These are phyloP conservation scores for Centella asiatica DNA, from an alignment of 129 eudicot genomes.

Conservation along the genomic window DNA sequence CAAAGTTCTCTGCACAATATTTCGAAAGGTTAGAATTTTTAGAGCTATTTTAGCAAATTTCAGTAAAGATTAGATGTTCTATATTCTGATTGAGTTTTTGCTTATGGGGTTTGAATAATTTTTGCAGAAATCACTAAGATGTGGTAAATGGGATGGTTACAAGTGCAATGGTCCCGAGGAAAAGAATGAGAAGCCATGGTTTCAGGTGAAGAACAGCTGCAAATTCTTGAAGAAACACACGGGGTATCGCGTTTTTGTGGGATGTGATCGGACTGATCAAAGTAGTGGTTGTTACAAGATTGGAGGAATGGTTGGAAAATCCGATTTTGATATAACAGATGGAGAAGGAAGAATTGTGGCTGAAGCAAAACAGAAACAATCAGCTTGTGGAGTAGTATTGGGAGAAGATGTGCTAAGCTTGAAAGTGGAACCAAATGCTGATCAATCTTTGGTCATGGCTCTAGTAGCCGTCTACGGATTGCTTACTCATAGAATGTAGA, in stretches of 20 bases:
- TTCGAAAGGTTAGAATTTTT: slow-evolving; percentile 27
- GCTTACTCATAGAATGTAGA: slow-evolving; percentile 42
- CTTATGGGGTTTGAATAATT: not conserved
- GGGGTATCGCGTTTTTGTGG: slow-evolving; percentile 27
- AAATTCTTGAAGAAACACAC: slow-evolving; percentile 23
- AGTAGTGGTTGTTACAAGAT: slow-evolving; percentile 26
- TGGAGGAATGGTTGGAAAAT: slow-evolving; percentile 24
- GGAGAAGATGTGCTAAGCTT: slow-evolving; percentile 59
- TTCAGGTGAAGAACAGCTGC: slow-evolving; percentile 43
- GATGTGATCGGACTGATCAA: slow-evolving; percentile 14
- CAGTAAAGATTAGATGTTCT: not conserved
- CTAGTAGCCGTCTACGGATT: slow-evolving; percentile 56
- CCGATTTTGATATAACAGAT: slow-evolving; percentile 42
- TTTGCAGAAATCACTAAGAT: slow-evolving; percentile 37
- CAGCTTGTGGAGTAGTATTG: slow-evolving; percentile 44
- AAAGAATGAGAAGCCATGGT: slow-evolving; percentile 36
- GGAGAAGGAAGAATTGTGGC: slow-evolving; percentile 34
- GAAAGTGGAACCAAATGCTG: slow-evolving; percentile 49
- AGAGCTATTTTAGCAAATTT: not conserved
- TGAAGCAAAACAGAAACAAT: slow-evolving; percentile 39
- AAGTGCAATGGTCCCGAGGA: slow-evolving; percentile 17
- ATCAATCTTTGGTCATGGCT: slow-evolving; percentile 57
- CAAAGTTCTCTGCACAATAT: slow-evolving; percentile 42
- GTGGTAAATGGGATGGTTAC: slow-evolving; percentile 54
- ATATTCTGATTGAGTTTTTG: too few relatives aligned